Evolutionary conservation across 805 yeast genomes (phyloP), one percentile per base, ranked within the genome.

Genomic region (Metschnikowia picachoensis): DNA sequence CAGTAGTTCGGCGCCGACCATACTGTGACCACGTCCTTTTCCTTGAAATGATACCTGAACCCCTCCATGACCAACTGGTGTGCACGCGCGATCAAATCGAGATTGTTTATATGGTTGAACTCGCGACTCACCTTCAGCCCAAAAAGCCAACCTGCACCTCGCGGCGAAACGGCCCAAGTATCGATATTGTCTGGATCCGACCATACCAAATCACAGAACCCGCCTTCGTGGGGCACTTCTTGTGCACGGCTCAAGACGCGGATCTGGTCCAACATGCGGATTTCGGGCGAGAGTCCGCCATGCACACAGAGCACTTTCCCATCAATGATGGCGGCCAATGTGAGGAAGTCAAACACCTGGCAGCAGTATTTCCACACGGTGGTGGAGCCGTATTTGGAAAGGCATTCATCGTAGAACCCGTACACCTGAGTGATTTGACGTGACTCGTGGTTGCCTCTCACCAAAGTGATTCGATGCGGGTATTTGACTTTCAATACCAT

Each of bases 1-100:
- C 98, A 91, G 70, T 91, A 91, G 66, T 91, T 91, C 38, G 98
- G 98, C 14, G 97, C 97, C 10, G 91, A 82, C 98, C 98, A 92
- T 32, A 92, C 98, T 0, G 99, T 92, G 32, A 92, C 99, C 43
- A 92, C 97, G 61, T 88, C 96, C 60, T 90, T 88, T 55, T 92
- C 97, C 51, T 90, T 89, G 72, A 94, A 94, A 69, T 94, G 98
- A 64, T 91, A 94, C 56, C 92, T 80, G 76, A 89, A 92, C 2
- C 99, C 99, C 64, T 92, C 99, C 97, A 94, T 95, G 16, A 94
- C 98, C 65, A 92, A 79, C 68, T 92, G 99, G 70, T 92, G 99
- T 0, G 98, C 98, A 58, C 99, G 78, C 10, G 99, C 97, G 48
- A 92, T 90, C 56, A 92, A 72, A 53, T 80, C 81, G 50, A 94